phyloP scores from a whole-genome alignment of 2,329 filamentous ascomycete genomes.

The Fusarium phyllophilum region DNA sequence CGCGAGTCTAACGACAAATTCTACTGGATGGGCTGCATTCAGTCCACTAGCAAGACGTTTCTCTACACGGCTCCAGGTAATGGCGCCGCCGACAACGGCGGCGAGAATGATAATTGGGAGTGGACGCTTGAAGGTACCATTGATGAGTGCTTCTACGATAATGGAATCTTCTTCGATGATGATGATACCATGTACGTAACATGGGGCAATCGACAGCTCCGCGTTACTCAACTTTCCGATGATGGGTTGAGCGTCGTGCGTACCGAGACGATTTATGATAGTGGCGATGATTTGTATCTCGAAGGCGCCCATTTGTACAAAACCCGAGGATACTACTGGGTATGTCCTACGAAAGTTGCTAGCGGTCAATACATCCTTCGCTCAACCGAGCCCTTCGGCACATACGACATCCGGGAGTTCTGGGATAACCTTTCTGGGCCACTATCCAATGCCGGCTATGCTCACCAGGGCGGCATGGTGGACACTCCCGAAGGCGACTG shows the following conservation, averaged over 20 bases:
- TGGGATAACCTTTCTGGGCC: not conserved
- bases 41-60: not conserved
- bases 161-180: not conserved
- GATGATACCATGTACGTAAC: not conserved
- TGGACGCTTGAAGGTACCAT: not conserved
- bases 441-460: not conserved
- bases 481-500: not conserved
- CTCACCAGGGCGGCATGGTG: not conserved
- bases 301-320: not conserved
- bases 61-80: not conserved
- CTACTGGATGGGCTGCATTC: not conserved
- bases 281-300: not conserved
- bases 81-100: not conserved
- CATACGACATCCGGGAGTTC: not conserved
- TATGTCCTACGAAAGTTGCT: not conserved
- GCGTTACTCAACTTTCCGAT: not conserved
- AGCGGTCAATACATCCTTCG: not conserved
- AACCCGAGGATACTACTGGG: not conserved
- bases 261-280: not conserved
- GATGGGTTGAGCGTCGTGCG: not conserved
- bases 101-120: not conserved
- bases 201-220: not conserved
- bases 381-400: not conserved
- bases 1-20: not conserved
- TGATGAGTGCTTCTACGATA: not conserved